phyloP scores from a whole-genome alignment of 2,329 filamentous ascomycete species.

The Elsinoe perseae region DNA sequence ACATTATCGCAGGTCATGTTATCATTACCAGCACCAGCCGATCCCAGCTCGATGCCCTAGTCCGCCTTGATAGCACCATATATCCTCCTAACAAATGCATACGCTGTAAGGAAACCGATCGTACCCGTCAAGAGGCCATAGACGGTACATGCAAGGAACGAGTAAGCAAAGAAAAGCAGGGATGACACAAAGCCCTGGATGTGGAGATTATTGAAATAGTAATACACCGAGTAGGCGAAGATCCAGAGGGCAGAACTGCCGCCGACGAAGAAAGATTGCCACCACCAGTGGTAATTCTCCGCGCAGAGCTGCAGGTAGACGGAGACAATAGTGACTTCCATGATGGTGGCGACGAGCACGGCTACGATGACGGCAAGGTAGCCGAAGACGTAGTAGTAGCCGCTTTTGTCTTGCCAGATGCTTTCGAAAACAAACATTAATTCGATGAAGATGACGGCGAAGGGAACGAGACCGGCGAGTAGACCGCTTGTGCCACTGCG shows the following conservation, averaged over 20 bases:
- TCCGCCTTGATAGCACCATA: conserved; percentile 48
- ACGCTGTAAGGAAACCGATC: conserved; percentile 74
- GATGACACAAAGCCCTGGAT: conserved; percentile 72
- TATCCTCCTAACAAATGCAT: conserved; percentile 75
- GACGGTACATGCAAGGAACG: conserved; percentile 69
- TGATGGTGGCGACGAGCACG: conserved; percentile 67
- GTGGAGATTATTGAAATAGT: conserved; percentile 71
- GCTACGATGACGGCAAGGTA: conserved; percentile 68
- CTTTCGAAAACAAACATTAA: conserved; percentile 81
- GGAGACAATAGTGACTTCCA: conserved; percentile 75
- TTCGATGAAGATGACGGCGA: conserved; percentile 83
- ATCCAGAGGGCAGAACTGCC: conserved; percentile 72
- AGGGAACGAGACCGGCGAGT: conserved; percentile 70
- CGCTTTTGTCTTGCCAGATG: conserved; percentile 82
- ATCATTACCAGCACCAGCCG: not conserved
- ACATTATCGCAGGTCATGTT: not conserved
- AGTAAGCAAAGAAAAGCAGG: conserved; percentile 79
- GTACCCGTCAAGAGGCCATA: conserved; percentile 78
- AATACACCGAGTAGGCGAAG: conserved; percentile 75
- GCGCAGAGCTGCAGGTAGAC: conserved; percentile 76
- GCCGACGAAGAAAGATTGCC: conserved; percentile 76
- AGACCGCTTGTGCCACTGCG: conserved; percentile 56
- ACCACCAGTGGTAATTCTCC: conserved; percentile 90
- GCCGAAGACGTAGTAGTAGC: conserved; percentile 87
- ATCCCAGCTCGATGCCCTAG: conserved; percentile 18